Evolutionary conservation across 192 early-diverging fungal genomes (phyloP), one percentile per base, ranked within the genome.

Genomic region (Coemansia sp.): DNA sequence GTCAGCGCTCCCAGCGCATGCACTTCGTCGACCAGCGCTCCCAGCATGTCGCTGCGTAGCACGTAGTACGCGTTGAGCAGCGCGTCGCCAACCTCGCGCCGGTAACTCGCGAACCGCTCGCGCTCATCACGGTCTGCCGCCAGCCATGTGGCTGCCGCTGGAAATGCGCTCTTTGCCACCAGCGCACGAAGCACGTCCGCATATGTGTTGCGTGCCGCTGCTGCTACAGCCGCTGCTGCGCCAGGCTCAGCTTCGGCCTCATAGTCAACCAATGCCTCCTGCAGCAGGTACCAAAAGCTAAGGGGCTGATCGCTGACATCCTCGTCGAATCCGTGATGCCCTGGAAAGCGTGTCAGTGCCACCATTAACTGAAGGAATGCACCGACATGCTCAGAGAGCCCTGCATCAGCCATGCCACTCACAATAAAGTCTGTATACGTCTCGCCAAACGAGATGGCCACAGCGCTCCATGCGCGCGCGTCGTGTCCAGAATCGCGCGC

Each of bases 11-110:
- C 62, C 62, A 71, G 69, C 39, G 24, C 57, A 43, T 58, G 22
- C 16, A 58, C 55, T 43, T 74, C 66, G 41, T 71, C 72, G 1
- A 82, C 68, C 10, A 88, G 65, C 38, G 72, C 64, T 1, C 72
- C 55, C 41, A 89, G 64, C 73, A 89, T 84, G 26, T 83, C 76
- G 20, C 74, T 68, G 27, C 85, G 83, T 22, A 90, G 74, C 13
- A 88, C 83, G 65, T 86, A 86, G 66, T 90, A 92, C 5, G 84
- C 72, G 60, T 84, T 87, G 35, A 89, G 81, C 41, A 92, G 78
- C 5, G 88, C 87, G 54, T 92, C 90, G 8, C 86, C 88, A n/a
- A 87, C 78, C 66, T 92, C 89, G 29, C 89, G 84, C 24, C 89
- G 84, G 62, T 86, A 89, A 32, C 73, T 77, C 19, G 61, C 49